A percentile compares a stretch with the other conserved stretches of the same genome.
Evolutionary conservation across 345 rosid genomes (phyloP).

Genomic region (Dimocarpus longan): DNA sequence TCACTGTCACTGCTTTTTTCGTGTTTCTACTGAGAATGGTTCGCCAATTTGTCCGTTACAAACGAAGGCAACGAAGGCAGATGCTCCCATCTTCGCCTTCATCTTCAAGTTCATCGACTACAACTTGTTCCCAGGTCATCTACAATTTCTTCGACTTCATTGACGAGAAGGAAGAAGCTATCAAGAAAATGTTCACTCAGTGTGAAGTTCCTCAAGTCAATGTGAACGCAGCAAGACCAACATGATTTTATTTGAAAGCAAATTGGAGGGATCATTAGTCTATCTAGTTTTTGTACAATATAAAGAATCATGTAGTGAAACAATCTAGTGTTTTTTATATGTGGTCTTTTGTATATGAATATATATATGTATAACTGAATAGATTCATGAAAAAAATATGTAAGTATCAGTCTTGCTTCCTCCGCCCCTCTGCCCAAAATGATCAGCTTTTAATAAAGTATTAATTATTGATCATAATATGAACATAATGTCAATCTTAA

Average conservation of each 20-base stretch:
- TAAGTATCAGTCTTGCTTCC: slow-evolving; percentile 3
- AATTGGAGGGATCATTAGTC: slow-evolving; percentile 2
- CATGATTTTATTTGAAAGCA: background rate
- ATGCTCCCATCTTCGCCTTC: slow-evolving; percentile 24
- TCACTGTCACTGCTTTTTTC: slow-evolving; percentile 49
- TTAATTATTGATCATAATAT: too few species aligned
- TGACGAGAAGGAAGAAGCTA: slow-evolving; percentile 85
- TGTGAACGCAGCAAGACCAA: slow-evolving; percentile 25
- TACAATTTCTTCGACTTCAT: slow-evolving; percentile 64
- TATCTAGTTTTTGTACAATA: background rate
- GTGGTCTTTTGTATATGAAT: background rate
- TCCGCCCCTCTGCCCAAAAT: background rate
- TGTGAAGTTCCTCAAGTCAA: slow-evolving; percentile 40
- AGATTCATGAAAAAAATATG: background rate
- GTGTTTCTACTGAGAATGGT: slow-evolving; percentile 51
- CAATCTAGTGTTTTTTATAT: background rate
- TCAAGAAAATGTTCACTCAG: slow-evolving; percentile 57
- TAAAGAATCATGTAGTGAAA: background rate
- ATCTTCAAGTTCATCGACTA: slow-evolving; percentile 24
- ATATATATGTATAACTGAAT: background rate
- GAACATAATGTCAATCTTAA: too few species aligned
- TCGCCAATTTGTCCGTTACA: slow-evolving; percentile 57
- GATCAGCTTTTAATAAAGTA: background rate
- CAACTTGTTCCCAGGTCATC: slow-evolving; percentile 40
- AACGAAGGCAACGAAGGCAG: slow-evolving; percentile 46